A percentile compares a stretch with the other conserved stretches of the same genome.
Evolutionary conservation across 192 early-diverging fungal genomes (phyloP).

Genomic region (Coemansia furcata): DNA sequence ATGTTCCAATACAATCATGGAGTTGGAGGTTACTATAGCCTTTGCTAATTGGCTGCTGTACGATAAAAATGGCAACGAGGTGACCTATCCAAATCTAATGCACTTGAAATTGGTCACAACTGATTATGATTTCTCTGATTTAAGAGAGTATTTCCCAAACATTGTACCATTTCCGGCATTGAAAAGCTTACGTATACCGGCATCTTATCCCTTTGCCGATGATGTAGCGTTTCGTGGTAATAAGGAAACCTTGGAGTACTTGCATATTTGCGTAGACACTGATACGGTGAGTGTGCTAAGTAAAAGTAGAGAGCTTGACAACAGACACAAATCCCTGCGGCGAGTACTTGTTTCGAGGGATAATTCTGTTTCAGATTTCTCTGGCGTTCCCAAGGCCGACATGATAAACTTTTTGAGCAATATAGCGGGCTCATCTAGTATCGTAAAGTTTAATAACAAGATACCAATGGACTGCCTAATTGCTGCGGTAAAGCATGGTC

Average conservation of each 20-base stretch:
- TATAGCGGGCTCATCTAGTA: neutral
- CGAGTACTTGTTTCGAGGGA: neutral
- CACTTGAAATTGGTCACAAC: neutral
- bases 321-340: neutral
- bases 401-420: neutral
- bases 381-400: neutral
- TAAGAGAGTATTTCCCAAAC: neutral
- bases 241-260: neutral
- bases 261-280: neutral
- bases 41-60: neutral
- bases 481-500: neutral
- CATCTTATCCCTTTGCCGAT: slow-evolving; percentile 6
- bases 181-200: neutral
- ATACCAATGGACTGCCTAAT: neutral
- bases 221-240: slow-evolving; percentile 6
- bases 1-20: neutral
- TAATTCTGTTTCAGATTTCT: neutral
- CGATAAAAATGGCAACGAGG: neutral
- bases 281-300: neutral
- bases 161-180: slow-evolving; percentile 3
- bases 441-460: neutral
- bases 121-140: neutral
- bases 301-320: neutral
- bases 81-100: neutral
- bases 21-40: neutral